phyloP scores from a whole-genome alignment of 495 filamentous ascomycete genomes.

The Aspergillus coremiiformis region DNA sequence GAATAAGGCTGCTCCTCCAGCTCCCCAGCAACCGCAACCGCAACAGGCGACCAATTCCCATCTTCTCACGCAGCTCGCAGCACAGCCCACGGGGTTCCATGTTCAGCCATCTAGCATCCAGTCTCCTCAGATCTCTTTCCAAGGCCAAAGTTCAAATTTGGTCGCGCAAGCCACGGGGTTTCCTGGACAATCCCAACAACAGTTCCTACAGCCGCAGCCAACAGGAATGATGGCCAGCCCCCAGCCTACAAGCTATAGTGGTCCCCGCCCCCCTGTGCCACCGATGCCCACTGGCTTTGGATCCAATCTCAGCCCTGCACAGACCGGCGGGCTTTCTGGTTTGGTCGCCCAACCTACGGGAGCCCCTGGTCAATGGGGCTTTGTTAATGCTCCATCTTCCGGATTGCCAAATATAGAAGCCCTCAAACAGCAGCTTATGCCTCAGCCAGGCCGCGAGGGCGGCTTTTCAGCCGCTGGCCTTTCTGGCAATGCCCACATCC shows the following conservation, averaged over 20 bases:
- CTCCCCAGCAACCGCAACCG: conserved; percentile 81
- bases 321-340: conserved; percentile 51
- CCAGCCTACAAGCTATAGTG: conserved; percentile 57
- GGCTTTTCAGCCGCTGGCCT: conserved; percentile 85
- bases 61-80: conserved; percentile 65
- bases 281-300: conserved; percentile 87
- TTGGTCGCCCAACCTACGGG: conserved; percentile 94
- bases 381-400: conserved; percentile 86
- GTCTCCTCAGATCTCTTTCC: conserved; percentile 13
- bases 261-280: conserved; percentile 83
- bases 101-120: conserved; percentile 50
- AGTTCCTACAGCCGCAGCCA: conserved; percentile 39
- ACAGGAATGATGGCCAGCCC: conserved; percentile 47
- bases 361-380: conserved; percentile 91
- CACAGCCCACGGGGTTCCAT: conserved; percentile 59
- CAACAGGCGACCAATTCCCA: conserved; percentile 68
- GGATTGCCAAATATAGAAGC: conserved; percentile 92
- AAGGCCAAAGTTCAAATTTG: conserved; percentile 9
- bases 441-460: conserved; percentile 86
- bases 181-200: conserved; percentile 33
- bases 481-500: conserved; percentile 88
- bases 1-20: conserved; percentile 58
- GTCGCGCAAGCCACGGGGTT: conserved; percentile 39
- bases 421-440: conserved; percentile 95
- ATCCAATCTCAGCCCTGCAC: conserved; percentile 56